Evolutionary conservation across 2,329 filamentous ascomycete species (phyloP), one percentile per base, ranked within the genome.

Genomic region (Pseudogymnoascus sp.): DNA sequence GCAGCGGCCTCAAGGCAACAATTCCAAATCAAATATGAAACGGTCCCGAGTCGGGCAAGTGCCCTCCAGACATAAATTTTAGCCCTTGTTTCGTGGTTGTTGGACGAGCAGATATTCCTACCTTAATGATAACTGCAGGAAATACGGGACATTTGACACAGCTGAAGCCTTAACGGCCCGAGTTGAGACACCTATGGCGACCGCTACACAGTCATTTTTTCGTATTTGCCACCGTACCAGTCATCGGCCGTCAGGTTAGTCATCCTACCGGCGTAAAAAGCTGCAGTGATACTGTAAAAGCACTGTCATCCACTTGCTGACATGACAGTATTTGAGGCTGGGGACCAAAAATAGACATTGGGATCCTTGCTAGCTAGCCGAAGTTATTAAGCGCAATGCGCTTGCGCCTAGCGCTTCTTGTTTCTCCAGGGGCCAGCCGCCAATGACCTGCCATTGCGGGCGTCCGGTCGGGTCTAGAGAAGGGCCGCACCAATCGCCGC

Each of bases 101-200:
- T 33, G 6, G 50, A 33, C 4, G 15, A 19, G 11, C 4, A 3
- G 11, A 33, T 33, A 19, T 57, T 57, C 35, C 28, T 35, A 57
- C 50, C 28, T 57, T 33, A 33, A 57, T 57, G 50, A 57, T 57
- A 21, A 57, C 50, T 33, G 17, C 50, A 57, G 50, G 17, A 35
- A 57, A 57, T 57, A 21, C 28, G 17, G 17, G 28, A 35, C 50
- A 33, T 33, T 57, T 57, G 50, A 57, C 50, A 57, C 50, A 57
- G 50, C 50, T 57, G 50, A 57, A 33, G 50, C 50, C 50, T 57
- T 57, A 57, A 57, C 50, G 50, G 50, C 50, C 50, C 50, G 50
- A 57, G 50, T 57, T 57, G 50, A 57, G 35, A 57, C 50, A 57
- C 28, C 50, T 33, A 3, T 57, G 17, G 31, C 28, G 11, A 57